Evolutionary conservation across 805 yeast genomes (phyloP).

Genomic region (Starmerella floris): DNA sequence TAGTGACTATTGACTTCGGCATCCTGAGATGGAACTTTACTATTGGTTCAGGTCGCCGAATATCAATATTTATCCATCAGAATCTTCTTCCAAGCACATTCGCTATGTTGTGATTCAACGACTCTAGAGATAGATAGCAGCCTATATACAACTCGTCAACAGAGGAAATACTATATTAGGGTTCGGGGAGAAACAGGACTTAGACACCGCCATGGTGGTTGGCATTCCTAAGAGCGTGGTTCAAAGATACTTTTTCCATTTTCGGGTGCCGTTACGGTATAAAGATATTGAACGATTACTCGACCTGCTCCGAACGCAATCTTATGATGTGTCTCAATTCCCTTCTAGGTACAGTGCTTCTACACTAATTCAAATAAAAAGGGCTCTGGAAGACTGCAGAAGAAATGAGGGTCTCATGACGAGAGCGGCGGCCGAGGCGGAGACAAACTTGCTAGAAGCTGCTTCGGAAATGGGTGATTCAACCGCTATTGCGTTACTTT

Average conservation of each 20-base stretch:
- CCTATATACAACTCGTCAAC: too few relatives aligned
- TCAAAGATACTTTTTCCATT: constrained; percentile 15
- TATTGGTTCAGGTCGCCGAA: too few relatives aligned
- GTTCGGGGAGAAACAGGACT: too few relatives aligned
- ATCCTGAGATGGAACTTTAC: too few relatives aligned
- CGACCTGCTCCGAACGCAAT: constrained; percentile 3
- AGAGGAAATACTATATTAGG: too few relatives aligned
- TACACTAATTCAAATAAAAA: constrained; percentile 57
- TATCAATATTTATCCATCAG: too few relatives aligned
- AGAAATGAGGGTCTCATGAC: constrained; percentile 47
- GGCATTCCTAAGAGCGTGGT: constrained; percentile 17
- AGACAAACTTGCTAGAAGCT: constrained; percentile 59
- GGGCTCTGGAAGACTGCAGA: constrained; percentile 49
- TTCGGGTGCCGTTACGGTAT: constrained; percentile 15
- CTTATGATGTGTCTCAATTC: constrained; percentile 12
- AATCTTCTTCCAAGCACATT: too few relatives aligned
- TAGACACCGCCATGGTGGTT: too few relatives aligned
- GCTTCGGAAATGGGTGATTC: constrained; percentile 75
- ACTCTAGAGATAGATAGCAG: too few relatives aligned
- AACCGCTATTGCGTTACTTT: constrained; percentile 63
- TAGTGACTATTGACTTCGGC: too few relatives aligned
- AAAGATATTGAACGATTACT: constrained; percentile 9
- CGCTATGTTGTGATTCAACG: too few relatives aligned
- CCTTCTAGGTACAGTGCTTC: constrained; percentile 40
- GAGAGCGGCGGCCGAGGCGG: constrained; percentile 44